Percentiles rank a stretch among this genome's conserved stretches.
These are phyloP conservation scores for Exserohilum turcica DNA, from an alignment of 2,329 filamentous ascomycete genomes.

Conservation along the genomic window DNA sequence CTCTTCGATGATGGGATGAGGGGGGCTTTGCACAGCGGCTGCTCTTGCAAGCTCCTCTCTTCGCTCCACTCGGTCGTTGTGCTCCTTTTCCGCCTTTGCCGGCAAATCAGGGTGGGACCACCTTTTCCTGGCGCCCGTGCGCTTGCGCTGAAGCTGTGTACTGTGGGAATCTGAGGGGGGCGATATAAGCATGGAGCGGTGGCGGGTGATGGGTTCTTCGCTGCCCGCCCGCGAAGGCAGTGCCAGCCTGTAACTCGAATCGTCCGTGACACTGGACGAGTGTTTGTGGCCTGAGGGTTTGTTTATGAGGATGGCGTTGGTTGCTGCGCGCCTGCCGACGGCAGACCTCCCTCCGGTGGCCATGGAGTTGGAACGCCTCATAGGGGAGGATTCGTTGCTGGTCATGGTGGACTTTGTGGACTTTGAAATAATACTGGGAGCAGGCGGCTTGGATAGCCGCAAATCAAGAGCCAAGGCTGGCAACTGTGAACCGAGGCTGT, in stretches of 20 bases:
- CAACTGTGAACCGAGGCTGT: conserved; percentile 35
- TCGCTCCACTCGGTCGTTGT: conserved; percentile 41
- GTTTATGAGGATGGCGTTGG: conserved; percentile 29
- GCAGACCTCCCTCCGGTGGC: conserved; percentile 42
- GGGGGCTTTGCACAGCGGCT: conserved; percentile 39
- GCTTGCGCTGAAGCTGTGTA: conserved; percentile 38
- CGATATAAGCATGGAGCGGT: conserved; percentile 35
- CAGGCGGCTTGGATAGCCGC: conserved; percentile 16
- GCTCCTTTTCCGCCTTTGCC: conserved; percentile 44
- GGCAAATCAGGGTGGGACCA: conserved; percentile 50
- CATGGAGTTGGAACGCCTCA: conserved; percentile 35
- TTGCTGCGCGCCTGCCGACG: conserved; percentile 29
- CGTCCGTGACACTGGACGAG: conserved; percentile 33
- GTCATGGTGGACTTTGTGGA: conserved; percentile 25
- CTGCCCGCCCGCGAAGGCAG: conserved; percentile 33
- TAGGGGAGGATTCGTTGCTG: conserved; percentile 21
- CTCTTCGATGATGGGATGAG: conserved; percentile 65
- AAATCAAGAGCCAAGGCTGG: conserved; percentile 19
- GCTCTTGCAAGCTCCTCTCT: conserved; percentile 24
- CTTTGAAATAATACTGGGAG: conserved; percentile 28
- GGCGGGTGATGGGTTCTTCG: conserved; percentile 37
- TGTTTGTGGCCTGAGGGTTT: conserved; percentile 31
- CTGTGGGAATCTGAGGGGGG: conserved; percentile 31
- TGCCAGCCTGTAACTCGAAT: conserved; percentile 22
- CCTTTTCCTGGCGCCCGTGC: conserved; percentile 44